phyloP scores from a whole-genome alignment of 2,329 filamentous ascomycete species.

The Monascus ruber region DNA sequence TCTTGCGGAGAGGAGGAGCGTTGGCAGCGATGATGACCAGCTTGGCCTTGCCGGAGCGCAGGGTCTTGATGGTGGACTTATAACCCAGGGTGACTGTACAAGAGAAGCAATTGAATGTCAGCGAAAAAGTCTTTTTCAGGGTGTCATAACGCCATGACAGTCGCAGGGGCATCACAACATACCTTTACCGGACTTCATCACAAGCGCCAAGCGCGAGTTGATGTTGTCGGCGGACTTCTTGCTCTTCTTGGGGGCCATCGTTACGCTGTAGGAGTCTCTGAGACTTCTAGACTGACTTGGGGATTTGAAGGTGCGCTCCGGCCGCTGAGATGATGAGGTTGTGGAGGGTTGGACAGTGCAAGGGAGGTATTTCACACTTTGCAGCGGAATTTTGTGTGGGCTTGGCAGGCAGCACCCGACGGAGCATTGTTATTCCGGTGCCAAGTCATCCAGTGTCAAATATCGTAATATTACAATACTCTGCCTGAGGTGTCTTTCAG shows the following conservation, averaged over 20 bases:
- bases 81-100: conserved; percentile 69
- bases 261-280: conserved; percentile 30
- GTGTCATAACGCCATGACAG: neutral
- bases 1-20: conserved; percentile 95
- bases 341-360: neutral
- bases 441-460: too few relatives aligned
- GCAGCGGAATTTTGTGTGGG: neutral
- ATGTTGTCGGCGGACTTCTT: conserved; percentile 72
- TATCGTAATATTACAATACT: too few relatives aligned
- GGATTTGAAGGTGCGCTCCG: conserved; percentile 10
- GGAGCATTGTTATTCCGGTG: neutral
- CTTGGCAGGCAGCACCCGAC: neutral
- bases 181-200: conserved; percentile 49
- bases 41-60: conserved; percentile 96
- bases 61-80: conserved; percentile 80
- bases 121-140: neutral
- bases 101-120: neutral
- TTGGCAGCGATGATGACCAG: conserved; percentile 92
- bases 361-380: neutral
- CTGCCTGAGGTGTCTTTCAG: too few relatives aligned
- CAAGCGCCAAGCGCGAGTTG: conserved; percentile 58
- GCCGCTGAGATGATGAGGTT: conserved; percentile 1
- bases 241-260: conserved; percentile 59
- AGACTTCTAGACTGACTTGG: conserved; percentile 7
- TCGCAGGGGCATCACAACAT: conserved; percentile 5